A percentile compares a stretch with the other conserved stretches of the same genome.
These are phyloP conservation scores for Sclerotinia minor DNA, from an alignment of 2,329 filamentous ascomycete species.

Conservation along the genomic window DNA sequence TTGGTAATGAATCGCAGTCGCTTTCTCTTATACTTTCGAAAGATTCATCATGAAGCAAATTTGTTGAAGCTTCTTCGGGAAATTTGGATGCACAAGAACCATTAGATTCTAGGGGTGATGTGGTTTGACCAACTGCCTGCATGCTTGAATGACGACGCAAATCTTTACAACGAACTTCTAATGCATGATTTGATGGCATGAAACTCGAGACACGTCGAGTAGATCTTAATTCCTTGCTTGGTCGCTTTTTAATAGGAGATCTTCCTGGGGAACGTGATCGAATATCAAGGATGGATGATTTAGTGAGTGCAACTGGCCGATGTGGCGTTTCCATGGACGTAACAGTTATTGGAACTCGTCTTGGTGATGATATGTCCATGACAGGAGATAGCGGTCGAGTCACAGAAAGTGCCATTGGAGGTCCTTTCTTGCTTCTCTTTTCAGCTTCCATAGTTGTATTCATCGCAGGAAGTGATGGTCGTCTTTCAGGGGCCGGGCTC, in stretches of 20 bases:
- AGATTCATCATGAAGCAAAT: conserved; percentile 3
- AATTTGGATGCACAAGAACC: conserved; percentile 15
- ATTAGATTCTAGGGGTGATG: conserved; percentile 18
- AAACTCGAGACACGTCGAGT: conserved; percentile 31
- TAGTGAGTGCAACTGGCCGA: conserved; percentile 24
- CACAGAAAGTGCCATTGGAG: conserved; percentile 28
- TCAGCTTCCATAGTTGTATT: conserved; percentile 25
- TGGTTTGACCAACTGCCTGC: conserved; percentile 8
- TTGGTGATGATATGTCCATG: conserved; percentile 30
- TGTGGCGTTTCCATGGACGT: conserved; percentile 27
- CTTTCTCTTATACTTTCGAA: neutral
- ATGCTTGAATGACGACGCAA: conserved; percentile 30
- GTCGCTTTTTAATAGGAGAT: neutral
- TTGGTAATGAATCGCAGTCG: conserved; percentile 8
- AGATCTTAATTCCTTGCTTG: conserved; percentile 16
- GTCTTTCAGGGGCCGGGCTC: conserved; percentile 19
- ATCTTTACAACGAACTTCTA: conserved; percentile 25
- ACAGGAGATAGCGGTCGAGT: conserved; percentile 31
- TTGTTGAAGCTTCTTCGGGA: conserved; percentile 5
- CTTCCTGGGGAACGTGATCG: conserved; percentile 26
- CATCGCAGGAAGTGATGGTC: conserved; percentile 20
- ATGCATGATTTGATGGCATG: conserved; percentile 27
- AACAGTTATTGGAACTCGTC: conserved; percentile 20
- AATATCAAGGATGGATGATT: conserved; percentile 25
- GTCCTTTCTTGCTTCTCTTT: conserved; percentile 29